Evolutionary conservation across 257 asterid species (phyloP).

Genomic region (Solanum commersonii): DNA sequence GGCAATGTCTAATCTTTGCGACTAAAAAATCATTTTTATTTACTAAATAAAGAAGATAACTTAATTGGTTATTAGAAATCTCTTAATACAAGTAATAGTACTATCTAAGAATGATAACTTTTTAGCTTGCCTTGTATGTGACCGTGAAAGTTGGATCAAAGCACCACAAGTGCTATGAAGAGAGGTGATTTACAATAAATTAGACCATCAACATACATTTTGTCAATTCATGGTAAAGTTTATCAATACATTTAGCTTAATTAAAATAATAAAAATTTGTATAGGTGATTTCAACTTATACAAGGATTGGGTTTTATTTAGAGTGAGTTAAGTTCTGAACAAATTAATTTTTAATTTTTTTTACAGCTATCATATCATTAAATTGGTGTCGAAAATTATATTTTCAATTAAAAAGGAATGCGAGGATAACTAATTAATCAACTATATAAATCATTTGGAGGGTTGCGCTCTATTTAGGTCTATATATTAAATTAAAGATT

Average conservation of each 20-base stretch:
- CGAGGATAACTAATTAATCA: not conserved
- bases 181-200: not conserved
- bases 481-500: not conserved
- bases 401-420: not conserved
- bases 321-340: not conserved
- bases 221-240: not conserved
- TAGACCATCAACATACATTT: not conserved
- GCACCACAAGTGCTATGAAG: too few relatives aligned
- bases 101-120: not conserved
- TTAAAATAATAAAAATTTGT: not conserved
- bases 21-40: too few relatives aligned
- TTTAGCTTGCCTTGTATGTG: not conserved
- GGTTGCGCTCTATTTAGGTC: not conserved
- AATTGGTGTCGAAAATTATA: not conserved
- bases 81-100: too few relatives aligned
- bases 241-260: too few relatives aligned
- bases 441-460: not conserved
- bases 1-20: not conserved
- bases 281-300: not conserved
- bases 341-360: too few relatives aligned
- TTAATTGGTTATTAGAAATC: too few relatives aligned
- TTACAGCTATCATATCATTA: not conserved
- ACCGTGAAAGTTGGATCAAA: not conserved
- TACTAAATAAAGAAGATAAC: not conserved
- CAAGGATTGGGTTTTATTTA: not conserved